phyloP scores from a whole-genome alignment of 2,329 filamentous ascomycete genomes.

The Alternaria tenuissima region DNA sequence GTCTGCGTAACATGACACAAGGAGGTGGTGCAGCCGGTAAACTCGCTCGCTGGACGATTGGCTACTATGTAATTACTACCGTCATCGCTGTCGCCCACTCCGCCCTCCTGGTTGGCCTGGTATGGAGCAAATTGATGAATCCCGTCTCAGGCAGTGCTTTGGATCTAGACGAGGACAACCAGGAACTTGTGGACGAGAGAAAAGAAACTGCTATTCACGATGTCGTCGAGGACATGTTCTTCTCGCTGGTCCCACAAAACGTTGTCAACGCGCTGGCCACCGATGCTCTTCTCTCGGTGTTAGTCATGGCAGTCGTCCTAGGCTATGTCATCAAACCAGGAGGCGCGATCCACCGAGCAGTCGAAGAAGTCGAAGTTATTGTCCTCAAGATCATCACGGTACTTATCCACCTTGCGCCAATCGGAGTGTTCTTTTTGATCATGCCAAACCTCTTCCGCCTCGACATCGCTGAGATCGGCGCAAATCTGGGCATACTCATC shows the following conservation, averaged over 20 bases:
- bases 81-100: slow-evolving; percentile 59
- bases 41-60: slow-evolving; percentile 60
- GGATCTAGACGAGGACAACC: slow-evolving; percentile 39
- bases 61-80: slow-evolving; percentile 62
- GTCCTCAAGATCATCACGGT: slow-evolving; percentile 58
- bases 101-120: slow-evolving; percentile 57
- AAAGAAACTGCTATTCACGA: slow-evolving; percentile 50
- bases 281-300: slow-evolving; percentile 57
- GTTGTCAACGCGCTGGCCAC: slow-evolving; percentile 58
- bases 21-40: slow-evolving; percentile 50
- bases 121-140: slow-evolving; percentile 59
- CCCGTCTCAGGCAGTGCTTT: slow-evolving; percentile 48
- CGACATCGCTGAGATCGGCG: slow-evolving; percentile 58
- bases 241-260: slow-evolving; percentile 61
- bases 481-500: slow-evolving; percentile 61
- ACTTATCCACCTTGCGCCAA: slow-evolving; percentile 60
- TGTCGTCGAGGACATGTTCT: slow-evolving; percentile 60
- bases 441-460: slow-evolving; percentile 62
- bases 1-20: slow-evolving; percentile 57
- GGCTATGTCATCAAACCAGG: slow-evolving; percentile 57
- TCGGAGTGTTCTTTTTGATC: slow-evolving; percentile 64
- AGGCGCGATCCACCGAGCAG: slow-evolving; percentile 54
- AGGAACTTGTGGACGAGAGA: slow-evolving; percentile 48
- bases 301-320: slow-evolving; percentile 58
- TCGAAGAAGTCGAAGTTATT: slow-evolving; percentile 60